Evolutionary conservation across 2,329 filamentous ascomycete genomes (phyloP), one percentile per base, ranked within the genome.

Genomic region (Geosmithia putterillii): DNA sequence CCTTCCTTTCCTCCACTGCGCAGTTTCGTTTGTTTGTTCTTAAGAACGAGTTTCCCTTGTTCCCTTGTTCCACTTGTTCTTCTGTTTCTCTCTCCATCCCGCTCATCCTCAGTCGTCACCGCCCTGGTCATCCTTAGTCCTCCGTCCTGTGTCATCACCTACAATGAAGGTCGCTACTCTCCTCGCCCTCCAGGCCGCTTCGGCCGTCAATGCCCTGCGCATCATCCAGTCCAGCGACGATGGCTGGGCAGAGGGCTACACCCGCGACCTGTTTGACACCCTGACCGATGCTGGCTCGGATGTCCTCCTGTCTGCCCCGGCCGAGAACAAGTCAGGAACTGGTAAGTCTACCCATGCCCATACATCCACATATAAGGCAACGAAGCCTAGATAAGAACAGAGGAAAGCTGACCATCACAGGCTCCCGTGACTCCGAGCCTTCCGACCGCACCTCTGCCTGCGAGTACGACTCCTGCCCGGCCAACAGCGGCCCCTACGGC

Each of bases 141-240:
- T n/a, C n/a, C n/a, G n/a, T n/a, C n/a, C n/a, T n/a, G n/a, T n/a
- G n/a, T n/a, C n/a, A n/a, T n/a, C n/a, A n/a, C n/a, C n/a, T n/a
- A n/a, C n/a, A 20, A 59, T 59, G 57, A 59, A 52, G 48, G 46
- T 51, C 18, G 44, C 51, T 40, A 37, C 49, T 40, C 47, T 49
- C 18, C 22, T 56, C 22, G 49, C 48, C 23, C 38, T 57, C 37
- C 40, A 56, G 32, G 50, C 51, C 36, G 50, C 46, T 21, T 51
- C 60, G 37, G 54, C 51, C 7, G 56, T 48, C 1, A 57, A 61
- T 44, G 56, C 48, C 25, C 49, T 71, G 39, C 75, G 76, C 50
- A 74, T 81, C 52, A 55, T 86, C 43, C 75, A 81, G 45, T 72
- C 73, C 49, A 86, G 86, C 58, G 81, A 86, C 50, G 82, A 86